Evolutionary conservation across 2,329 filamentous ascomycete genomes (phyloP).

Genomic region (Penicillium sp.): DNA sequence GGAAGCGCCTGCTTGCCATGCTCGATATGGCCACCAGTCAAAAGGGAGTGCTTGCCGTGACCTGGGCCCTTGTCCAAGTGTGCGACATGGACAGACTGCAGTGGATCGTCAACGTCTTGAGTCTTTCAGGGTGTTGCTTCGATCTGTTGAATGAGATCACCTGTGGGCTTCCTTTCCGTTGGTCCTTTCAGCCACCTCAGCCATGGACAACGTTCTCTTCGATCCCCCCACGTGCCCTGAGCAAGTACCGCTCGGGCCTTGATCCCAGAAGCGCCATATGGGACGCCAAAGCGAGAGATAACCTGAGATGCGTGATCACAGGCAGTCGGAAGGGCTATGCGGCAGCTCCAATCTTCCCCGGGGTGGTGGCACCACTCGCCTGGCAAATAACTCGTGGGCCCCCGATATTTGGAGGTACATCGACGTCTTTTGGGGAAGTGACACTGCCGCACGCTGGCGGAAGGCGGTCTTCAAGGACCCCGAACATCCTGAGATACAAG

Average conservation of each 20-base stretch:
- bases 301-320: slow-evolving; percentile 7
- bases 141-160: too few species aligned
- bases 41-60: background rate
- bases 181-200: background rate
- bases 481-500: background rate
- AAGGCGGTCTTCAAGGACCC: slow-evolving; percentile 5
- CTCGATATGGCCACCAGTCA: background rate
- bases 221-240: background rate
- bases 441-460: slow-evolving; percentile 1
- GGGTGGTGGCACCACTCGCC: background rate
- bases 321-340: slow-evolving; percentile 5
- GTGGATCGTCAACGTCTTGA: background rate
- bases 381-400: background rate
- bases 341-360: slow-evolving; percentile 3
- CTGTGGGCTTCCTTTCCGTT: slow-evolving; percentile 4
- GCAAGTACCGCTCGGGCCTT: background rate
- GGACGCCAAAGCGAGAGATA: slow-evolving; percentile 8
- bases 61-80: slow-evolving; percentile 13
- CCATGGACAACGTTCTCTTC: background rate
- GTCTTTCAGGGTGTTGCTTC: background rate
- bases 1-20: background rate
- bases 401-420: slow-evolving; percentile 5
- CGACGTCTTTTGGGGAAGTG: slow-evolving; percentile 7
- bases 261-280: background rate
- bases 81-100: slow-evolving; percentile 9